Evolutionary conservation across 1,284 basidiomycete species (phyloP), one percentile per base, ranked within the genome.

Genomic region (Mycocalia duriaeana): DNA sequence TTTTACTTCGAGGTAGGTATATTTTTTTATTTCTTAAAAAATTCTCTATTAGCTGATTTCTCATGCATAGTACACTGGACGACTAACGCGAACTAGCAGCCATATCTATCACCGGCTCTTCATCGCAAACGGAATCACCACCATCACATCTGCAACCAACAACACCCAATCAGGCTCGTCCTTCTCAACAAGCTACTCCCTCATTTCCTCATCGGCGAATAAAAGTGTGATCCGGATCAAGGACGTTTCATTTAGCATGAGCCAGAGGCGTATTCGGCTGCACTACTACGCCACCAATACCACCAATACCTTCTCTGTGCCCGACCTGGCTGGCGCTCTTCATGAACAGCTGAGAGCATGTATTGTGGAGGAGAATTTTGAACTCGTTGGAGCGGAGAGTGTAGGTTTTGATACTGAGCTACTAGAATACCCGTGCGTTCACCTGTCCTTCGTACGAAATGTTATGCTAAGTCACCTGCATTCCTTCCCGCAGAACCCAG

Each of bases 321-420:
- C n/a, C n/a, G n/a, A n/a, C n/a, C n/a, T n/a, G n/a, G n/a, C n/a
- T n/a, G n/a, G n/a, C n/a, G n/a, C n/a, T n/a, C n/a, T n/a, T n/a
- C n/a, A n/a, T n/a, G 70, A 90, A 69, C 84, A 87, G 65, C 68
- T 91, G 42, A 77, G 88, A 40, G 88, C 86, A 37, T 81, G 83
- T 45, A 25, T n/a, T n/a, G n/a, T n/a, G n/a, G n/a, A n/a, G 59
- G 84, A 89, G 60, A 79, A 75, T 50, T 72, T 91, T 46, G 85
- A 89, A 59, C 74, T 90, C 40, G 79, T 90, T 18, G 85, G 84
- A 26, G 83, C 85, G 34, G 89, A 90, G 61, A 75, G 75, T 47
- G 80, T 91, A 42, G 85, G 89, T 60, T 89, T 91, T 68, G 89
- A 91, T 63, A 66, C 75, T 7, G 89, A 91, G 63, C 60, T 91